phyloP scores from a whole-genome alignment of 371 early-diverging fungal species.

The Choanephora cucurbitarum region DNA sequence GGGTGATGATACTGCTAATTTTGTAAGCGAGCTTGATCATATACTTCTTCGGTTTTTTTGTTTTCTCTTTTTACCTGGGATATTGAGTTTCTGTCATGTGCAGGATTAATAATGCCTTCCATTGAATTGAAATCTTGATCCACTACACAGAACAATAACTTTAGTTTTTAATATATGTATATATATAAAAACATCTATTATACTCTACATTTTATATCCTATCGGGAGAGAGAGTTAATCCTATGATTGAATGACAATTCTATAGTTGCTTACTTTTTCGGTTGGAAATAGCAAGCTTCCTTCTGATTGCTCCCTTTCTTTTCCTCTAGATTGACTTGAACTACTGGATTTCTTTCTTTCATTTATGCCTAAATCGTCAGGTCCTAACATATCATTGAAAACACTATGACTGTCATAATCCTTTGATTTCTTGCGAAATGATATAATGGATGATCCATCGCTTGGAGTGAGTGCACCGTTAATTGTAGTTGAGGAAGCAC shows the following conservation, averaged over 20 bases:
- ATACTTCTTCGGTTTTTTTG: too few species aligned
- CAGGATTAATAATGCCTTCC: constrained; percentile 54
- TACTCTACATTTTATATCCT: constrained; percentile 13
- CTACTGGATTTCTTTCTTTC: constrained; percentile 24
- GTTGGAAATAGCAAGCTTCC: constrained; percentile 14
- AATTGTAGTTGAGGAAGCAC: constrained; percentile 6
- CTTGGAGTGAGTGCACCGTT: neutral
- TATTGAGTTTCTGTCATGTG: constrained; percentile 19
- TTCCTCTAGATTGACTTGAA: constrained; percentile 19
- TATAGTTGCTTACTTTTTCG: constrained; percentile 6
- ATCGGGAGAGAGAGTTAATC: too few species aligned
- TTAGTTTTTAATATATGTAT: too few species aligned
- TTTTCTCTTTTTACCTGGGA: constrained; percentile 22
- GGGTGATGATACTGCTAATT: constrained; percentile 17
- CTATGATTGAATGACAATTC: too few species aligned
- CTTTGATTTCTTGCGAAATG: constrained; percentile 20
- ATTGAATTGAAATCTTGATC: constrained; percentile 48
- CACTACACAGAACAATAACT: constrained; percentile 20
- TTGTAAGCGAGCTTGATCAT: too few species aligned
- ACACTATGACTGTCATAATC: constrained; percentile 21
- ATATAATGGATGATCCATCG: constrained; percentile 9
- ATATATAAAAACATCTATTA: too few species aligned
- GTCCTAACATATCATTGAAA: constrained; percentile 1
- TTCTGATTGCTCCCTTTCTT: constrained; percentile 18
- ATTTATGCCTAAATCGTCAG: neutral